Conservation (phyloP, 805 yeast genomes). For the Metschnikowia proteae region DNA sequence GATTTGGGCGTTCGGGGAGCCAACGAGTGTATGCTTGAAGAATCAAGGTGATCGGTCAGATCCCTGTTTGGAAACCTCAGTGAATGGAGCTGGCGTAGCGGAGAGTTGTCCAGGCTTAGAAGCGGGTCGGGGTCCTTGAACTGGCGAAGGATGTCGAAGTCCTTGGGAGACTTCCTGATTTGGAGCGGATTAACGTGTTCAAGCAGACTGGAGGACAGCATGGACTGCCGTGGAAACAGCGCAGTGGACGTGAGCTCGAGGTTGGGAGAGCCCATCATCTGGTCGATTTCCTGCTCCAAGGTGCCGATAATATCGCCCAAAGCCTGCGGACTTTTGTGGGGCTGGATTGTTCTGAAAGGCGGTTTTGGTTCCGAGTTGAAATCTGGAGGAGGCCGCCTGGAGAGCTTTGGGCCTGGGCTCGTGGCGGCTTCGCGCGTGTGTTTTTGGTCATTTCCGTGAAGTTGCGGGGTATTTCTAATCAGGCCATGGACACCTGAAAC, state of each 20-base stretch:
- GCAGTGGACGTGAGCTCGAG: background rate
- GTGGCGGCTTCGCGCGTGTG: background rate
- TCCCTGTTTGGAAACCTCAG: background rate
- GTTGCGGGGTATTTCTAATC: no score
- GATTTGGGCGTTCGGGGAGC: background rate
- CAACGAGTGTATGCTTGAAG: background rate
- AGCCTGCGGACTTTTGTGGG: background rate
- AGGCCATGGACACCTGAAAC: no score
- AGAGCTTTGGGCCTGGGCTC: background rate
- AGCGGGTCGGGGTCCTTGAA: background rate
- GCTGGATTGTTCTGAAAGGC: background rate
- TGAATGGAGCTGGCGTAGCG: constrained; percentile 3
- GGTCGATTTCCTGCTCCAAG: constrained; percentile 24
- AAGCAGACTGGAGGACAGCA: background rate
- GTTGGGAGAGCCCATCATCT: constrained; percentile 10
- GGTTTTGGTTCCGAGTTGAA: background rate
- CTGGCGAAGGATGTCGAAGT: background rate
- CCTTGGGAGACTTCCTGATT: background rate
- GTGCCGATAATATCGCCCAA: constrained; percentile 24
- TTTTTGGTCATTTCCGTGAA: background rate
- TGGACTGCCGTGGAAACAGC: background rate
- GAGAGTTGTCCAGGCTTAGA: background rate
- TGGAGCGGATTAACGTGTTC: constrained; percentile 1
- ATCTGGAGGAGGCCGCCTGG: background rate
- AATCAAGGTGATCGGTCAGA: background rate